Conservation (phyloP, 306 rosid genomes). For the Vicia sativa region DNA sequence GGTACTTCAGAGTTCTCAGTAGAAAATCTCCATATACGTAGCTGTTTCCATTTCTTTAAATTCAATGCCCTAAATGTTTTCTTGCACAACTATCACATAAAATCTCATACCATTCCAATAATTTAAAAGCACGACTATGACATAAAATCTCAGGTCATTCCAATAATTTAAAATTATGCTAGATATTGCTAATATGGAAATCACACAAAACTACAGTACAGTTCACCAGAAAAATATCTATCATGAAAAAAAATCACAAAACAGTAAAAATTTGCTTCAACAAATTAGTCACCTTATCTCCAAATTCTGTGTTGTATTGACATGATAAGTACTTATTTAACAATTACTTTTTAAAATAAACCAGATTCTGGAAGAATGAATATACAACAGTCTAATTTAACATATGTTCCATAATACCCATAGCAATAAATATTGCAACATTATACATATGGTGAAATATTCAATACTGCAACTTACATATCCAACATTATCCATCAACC, state of each 20-base stretch:
- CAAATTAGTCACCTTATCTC: constrained; percentile 1
- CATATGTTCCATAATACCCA: constrained; percentile 9
- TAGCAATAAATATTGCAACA: background rate
- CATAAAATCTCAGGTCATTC: background rate
- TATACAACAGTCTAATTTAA: background rate
- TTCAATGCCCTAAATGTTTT: too few relatives aligned
- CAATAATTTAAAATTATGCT: too few relatives aligned
- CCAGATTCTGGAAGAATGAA: constrained; percentile 23
- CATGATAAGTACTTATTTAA: constrained; percentile 1
- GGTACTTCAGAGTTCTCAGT: constrained; percentile 29
- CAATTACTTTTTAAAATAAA: constrained; percentile 26
- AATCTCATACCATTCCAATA: constrained; percentile 26
- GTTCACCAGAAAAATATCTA: constrained; percentile 13
- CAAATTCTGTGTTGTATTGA: constrained; percentile 5
- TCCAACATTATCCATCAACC: too few relatives aligned
- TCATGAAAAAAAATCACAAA: too few relatives aligned
- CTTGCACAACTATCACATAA: constrained; percentile 26
- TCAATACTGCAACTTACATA: too few relatives aligned
- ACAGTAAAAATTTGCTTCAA: background rate
- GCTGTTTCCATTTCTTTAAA: constrained; percentile 24
- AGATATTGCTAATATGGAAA: constrained; percentile 16
- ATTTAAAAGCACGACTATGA: background rate
- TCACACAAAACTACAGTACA: constrained; percentile 9
- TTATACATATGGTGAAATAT: background rate
- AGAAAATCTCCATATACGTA: constrained; percentile 30